Conservation (phyloP, 805 yeast genomes). For the Yarrowia osloensis region DNA sequence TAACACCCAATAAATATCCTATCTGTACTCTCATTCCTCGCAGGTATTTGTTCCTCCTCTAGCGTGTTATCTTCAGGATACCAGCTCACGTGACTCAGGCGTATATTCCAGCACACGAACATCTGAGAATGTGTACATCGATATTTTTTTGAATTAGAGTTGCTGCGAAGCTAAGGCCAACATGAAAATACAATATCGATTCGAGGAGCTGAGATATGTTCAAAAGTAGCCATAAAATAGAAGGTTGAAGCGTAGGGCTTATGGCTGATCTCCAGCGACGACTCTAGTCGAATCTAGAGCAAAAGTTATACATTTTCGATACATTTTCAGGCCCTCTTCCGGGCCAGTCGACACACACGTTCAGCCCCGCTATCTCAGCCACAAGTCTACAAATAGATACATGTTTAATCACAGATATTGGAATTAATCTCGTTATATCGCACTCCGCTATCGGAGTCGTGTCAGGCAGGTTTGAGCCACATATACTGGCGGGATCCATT, state of each 20-base stretch:
- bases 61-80: too few species aligned
- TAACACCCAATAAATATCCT: too few species aligned
- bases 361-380: neutral
- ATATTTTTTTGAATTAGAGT: neutral
- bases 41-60: too few species aligned
- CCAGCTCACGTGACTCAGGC: neutral
- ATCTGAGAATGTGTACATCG: neutral
- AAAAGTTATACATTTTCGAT: slow-evolving; percentile 6
- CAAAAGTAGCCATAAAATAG: slow-evolving; percentile 10
- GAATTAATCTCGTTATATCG: slow-evolving; percentile 30
- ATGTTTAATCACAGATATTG: slow-evolving; percentile 19
- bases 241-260: too few species aligned
- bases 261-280: neutral
- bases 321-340: neutral
- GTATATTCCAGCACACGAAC: neutral
- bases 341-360: neutral
- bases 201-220: neutral
- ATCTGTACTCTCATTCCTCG: too few species aligned
- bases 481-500: slow-evolving; percentile 36
- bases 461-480: slow-evolving; percentile 20
- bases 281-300: neutral
- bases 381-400: neutral
- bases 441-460: slow-evolving; percentile 10
- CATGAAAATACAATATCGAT: slow-evolving; percentile 10
- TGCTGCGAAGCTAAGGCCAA: neutral